Conservation (phyloP, 2,329 filamentous ascomycete genomes). For the Akanthomyces uredinophilus region DNA sequence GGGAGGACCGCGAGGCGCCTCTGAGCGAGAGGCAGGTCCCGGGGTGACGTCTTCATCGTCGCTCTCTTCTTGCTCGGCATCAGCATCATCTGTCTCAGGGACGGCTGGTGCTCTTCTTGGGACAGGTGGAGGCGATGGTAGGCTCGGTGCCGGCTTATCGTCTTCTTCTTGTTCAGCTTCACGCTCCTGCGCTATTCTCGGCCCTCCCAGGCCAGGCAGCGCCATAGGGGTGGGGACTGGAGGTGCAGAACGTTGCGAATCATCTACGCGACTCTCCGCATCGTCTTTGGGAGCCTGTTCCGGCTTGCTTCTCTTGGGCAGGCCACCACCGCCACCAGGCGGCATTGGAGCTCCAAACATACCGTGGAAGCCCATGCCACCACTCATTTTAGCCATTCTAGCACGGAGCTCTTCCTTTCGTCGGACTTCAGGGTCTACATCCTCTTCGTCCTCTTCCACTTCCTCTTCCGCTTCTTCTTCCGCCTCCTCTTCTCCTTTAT, state of each 20-base stretch:
- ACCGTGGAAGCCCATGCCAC: slow-evolving; percentile 92
- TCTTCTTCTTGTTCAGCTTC: slow-evolving; percentile 27
- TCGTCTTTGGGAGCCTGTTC: slow-evolving; percentile 24
- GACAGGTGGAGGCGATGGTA: slow-evolving; percentile 29
- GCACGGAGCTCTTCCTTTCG: slow-evolving; percentile 85
- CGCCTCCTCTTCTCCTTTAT: slow-evolving; percentile 49
- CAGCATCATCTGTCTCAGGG: slow-evolving; percentile 22
- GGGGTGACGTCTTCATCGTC: slow-evolving; percentile 32
- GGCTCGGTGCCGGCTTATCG: slow-evolving; percentile 29
- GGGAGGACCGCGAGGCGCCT: slow-evolving; percentile 34
- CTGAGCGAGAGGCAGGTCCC: slow-evolving; percentile 24
- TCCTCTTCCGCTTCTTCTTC: slow-evolving; percentile 79
- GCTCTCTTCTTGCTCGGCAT: slow-evolving; percentile 21
- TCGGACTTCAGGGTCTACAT: slow-evolving; percentile 80
- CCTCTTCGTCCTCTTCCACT: slow-evolving; percentile 76
- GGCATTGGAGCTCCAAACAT: slow-evolving; percentile 78
- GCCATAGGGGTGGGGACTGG: slow-evolving; percentile 57
- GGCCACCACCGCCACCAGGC: slow-evolving; percentile 48
- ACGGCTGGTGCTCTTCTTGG: slow-evolving; percentile 24
- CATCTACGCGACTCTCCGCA: slow-evolving; percentile 38
- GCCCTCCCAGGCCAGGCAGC: slow-evolving; percentile 67
- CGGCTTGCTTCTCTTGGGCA: slow-evolving; percentile 49
- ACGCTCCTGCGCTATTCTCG: slow-evolving; percentile 40
- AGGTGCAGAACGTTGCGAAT: slow-evolving; percentile 40
- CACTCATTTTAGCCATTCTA: slow-evolving; percentile 97